Percentiles rank a stretch among this genome's conserved stretches.
These are phyloP conservation scores for Mycena crocata DNA, from an alignment of 768 basidiomycete species.

Conservation along the genomic window DNA sequence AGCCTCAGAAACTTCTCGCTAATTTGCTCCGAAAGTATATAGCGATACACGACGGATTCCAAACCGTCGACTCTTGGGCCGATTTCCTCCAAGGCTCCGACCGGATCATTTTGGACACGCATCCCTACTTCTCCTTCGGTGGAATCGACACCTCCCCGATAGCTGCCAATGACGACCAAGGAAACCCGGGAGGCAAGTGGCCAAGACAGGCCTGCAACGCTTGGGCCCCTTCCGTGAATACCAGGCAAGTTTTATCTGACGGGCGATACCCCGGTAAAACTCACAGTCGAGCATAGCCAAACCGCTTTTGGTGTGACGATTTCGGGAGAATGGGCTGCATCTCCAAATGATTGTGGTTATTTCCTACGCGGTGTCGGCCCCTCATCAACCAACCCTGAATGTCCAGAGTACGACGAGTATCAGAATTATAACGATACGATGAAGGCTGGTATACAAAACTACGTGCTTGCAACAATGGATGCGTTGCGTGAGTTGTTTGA, in stretches of 20 bases:
- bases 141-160: conserved; percentile 45
- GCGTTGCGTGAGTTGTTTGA: conserved; percentile 20
- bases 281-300: conserved; percentile 42
- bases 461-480: conserved; percentile 65
- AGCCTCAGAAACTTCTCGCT: background rate
- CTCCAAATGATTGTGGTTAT: conserved; percentile 71
- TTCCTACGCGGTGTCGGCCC: conserved; percentile 39
- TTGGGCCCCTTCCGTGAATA: conserved; percentile 71
- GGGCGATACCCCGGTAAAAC: conserved; percentile 17
- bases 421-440: conserved; percentile 59
- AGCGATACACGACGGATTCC: conserved; percentile 60
- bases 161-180: conserved; percentile 11
- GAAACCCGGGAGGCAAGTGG: conserved; percentile 55
- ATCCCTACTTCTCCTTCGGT: conserved; percentile 76
- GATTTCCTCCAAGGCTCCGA: conserved; percentile 69
- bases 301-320: conserved; percentile 73
- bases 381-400: conserved; percentile 43
- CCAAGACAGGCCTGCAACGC: conserved; percentile 61
- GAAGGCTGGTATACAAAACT: conserved; percentile 57
- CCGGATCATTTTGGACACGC: conserved; percentile 71
- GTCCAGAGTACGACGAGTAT: conserved; percentile 62
- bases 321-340: conserved; percentile 82
- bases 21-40: conserved; percentile 59
- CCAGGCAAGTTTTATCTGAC: conserved; percentile 57
- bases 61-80: conserved; percentile 53